Evolutionary conservation across 495 filamentous ascomycete genomes (phyloP).

Genomic region (Terfezia boudieri): DNA sequence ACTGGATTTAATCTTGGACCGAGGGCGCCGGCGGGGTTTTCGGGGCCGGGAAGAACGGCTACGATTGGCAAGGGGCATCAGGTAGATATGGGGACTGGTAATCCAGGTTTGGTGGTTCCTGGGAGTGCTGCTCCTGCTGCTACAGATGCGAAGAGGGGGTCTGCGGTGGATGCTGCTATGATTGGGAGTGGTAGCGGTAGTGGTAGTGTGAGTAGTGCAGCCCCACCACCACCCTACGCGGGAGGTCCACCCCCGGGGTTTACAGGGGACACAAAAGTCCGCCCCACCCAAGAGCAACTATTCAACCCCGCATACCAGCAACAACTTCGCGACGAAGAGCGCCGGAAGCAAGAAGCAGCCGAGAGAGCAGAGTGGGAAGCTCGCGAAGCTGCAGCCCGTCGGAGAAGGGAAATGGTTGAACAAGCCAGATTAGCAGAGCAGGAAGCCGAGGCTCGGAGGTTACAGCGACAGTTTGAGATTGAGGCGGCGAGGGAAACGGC

Average conservation of each 20-base stretch:
- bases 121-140: slow-evolving; percentile 1
- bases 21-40: slow-evolving; percentile 7
- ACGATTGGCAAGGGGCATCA: slow-evolving; percentile 19
- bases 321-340: background rate
- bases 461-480: slow-evolving; percentile 39
- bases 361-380: slow-evolving; percentile 50
- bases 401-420: slow-evolving; percentile 36
- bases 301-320: slow-evolving; percentile 27
- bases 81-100: background rate
- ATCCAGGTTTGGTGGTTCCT: slow-evolving; percentile 1
- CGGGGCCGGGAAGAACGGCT: slow-evolving; percentile 5
- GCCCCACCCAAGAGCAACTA: slow-evolving; percentile 27
- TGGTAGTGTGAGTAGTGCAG: background rate
- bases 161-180: too few species aligned
- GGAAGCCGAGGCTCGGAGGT: slow-evolving; percentile 62
- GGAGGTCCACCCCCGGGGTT: slow-evolving; percentile 6
- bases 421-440: slow-evolving; percentile 33
- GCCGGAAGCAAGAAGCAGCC: slow-evolving; percentile 28
- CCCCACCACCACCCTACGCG: background rate
- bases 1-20: slow-evolving; percentile 63
- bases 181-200: too few species aligned
- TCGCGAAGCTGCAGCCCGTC: slow-evolving; percentile 29
- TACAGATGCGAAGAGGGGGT: slow-evolving; percentile 1
- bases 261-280: slow-evolving; percentile 1
- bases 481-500: background rate